These are phyloP conservation scores for Clathrospora elynae DNA, from an alignment of 2,329 filamentous ascomycete species.

Conservation along the genomic window DNA sequence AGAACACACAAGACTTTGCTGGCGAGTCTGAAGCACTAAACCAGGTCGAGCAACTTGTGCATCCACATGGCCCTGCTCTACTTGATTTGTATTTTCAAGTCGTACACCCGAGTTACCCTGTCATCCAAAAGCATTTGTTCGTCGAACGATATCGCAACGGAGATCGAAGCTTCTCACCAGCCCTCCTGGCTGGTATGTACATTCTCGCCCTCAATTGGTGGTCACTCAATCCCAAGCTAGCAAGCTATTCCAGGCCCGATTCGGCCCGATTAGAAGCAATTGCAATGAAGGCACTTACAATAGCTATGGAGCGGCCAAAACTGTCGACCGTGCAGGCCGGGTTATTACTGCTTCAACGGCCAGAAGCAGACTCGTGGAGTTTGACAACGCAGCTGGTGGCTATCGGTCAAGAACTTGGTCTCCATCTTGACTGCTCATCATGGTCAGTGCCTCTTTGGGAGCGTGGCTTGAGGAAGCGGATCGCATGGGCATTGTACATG, in stretches of 20 bases:
- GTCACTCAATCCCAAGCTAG: slow-evolving; percentile 72
- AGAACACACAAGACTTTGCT: slow-evolving; percentile 71
- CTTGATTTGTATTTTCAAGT: slow-evolving; percentile 82
- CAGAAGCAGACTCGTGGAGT: slow-evolving; percentile 80
- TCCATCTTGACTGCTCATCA: slow-evolving; percentile 83
- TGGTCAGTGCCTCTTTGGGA: slow-evolving; percentile 93
- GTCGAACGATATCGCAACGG: slow-evolving; percentile 76
- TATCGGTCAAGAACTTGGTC: slow-evolving; percentile 81
- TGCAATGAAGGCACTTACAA: slow-evolving; percentile 71
- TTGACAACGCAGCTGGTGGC: slow-evolving; percentile 87
- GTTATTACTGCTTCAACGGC: slow-evolving; percentile 73
- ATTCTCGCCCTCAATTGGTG: slow-evolving; percentile 89
- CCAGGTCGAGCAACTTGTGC: slow-evolving; percentile 75
- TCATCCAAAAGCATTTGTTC: slow-evolving; percentile 81
- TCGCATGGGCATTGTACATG: slow-evolving; percentile 92
- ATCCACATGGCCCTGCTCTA: slow-evolving; percentile 75
- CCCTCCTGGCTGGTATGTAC: slow-evolving; percentile 79
- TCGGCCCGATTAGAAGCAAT: slow-evolving; percentile 74
- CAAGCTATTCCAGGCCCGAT: slow-evolving; percentile 69
- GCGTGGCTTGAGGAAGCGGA: slow-evolving; percentile 78
- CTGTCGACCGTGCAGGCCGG: slow-evolving; percentile 80
- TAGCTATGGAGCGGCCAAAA: slow-evolving; percentile 81
- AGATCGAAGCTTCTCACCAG: slow-evolving; percentile 74
- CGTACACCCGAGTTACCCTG: slow-evolving; percentile 80
- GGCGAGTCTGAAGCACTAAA: slow-evolving; percentile 71